These are phyloP conservation scores for Chlorociboria aeruginascens DNA, from an alignment of 495 filamentous ascomycete species.

Conservation along the genomic window DNA sequence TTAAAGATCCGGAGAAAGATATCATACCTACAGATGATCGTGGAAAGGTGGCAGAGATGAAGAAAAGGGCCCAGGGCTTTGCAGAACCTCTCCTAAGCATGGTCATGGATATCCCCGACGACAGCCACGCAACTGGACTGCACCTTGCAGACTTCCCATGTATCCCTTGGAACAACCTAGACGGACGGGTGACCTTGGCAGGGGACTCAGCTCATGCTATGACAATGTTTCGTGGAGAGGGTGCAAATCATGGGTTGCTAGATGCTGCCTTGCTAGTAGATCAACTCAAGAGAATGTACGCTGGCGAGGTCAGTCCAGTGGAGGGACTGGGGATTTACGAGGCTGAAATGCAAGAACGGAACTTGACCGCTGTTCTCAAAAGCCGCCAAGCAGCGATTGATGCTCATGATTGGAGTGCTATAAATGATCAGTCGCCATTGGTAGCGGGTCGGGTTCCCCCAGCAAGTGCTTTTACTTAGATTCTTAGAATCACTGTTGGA, in stretches of 20 bases:
- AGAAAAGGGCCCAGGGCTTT: constrained; percentile 10
- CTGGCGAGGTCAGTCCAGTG: constrained; percentile 12
- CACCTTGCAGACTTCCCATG: constrained; percentile 27
- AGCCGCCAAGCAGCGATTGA: constrained; percentile 6
- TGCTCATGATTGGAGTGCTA: constrained; percentile 5
- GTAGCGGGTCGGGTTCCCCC: constrained; percentile 1
- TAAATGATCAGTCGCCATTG: constrained; percentile 2
- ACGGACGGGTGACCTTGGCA: constrained; percentile 17
- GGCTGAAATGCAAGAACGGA: constrained; percentile 19
- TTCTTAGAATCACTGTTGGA: too few species aligned
- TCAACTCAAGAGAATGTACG: constrained; percentile 12
- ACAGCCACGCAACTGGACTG: constrained; percentile 20
- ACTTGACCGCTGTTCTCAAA: constrained; percentile 8
- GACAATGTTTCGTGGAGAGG: constrained; percentile 24
- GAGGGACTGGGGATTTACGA: constrained; percentile 15
- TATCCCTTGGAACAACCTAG: constrained; percentile 16
- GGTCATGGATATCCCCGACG: constrained; percentile 26
- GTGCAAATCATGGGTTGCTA: constrained; percentile 22
- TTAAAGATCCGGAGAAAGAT: constrained; percentile 3
- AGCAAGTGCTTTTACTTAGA: neutral
- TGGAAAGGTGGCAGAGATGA: neutral
- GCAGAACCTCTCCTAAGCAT: constrained; percentile 23
- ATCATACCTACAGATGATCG: neutral
- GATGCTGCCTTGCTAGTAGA: constrained; percentile 20
- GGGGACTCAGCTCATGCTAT: constrained; percentile 24